Evolutionary conservation across 352 stramenopile genomes (phyloP).

Genomic region (Phytopythium boreale): DNA sequence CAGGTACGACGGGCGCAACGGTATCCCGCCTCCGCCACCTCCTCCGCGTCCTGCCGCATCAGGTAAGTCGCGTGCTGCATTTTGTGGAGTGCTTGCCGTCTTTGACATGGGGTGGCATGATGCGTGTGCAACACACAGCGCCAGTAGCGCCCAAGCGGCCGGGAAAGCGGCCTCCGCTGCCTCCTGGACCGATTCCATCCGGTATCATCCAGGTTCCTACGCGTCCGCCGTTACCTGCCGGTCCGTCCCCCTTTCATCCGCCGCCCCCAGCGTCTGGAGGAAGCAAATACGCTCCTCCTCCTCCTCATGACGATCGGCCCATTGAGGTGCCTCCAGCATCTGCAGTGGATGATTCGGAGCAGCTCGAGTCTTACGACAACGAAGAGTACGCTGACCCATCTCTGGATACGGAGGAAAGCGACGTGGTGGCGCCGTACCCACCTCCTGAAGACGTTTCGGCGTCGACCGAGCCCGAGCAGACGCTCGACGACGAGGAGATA

Average conservation of each 20-base stretch:
- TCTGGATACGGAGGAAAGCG: constrained; percentile 12
- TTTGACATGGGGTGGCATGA: neutral
- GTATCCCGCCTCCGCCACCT: neutral
- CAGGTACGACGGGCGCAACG: neutral
- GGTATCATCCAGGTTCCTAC: constrained; percentile 57
- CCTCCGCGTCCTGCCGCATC: constrained; percentile 4
- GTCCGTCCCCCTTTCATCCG: constrained; percentile 27
- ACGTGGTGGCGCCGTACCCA: constrained; percentile 40
- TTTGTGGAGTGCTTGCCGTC: neutral
- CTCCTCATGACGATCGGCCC: constrained; percentile 11
- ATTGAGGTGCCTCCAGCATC: neutral
- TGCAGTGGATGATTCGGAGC: neutral
- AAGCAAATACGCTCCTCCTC: constrained; percentile 10
- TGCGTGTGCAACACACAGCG: neutral
- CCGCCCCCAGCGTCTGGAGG: constrained; percentile 31
- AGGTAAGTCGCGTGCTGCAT: neutral
- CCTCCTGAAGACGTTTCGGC: constrained; percentile 2
- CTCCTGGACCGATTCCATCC: constrained; percentile 45
- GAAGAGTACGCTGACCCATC: neutral
- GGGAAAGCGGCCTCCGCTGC: constrained; percentile 63
- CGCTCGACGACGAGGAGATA: constrained; percentile 28
- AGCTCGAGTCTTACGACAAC: neutral
- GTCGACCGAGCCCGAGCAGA: constrained; percentile 8
- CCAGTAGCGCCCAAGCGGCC: constrained; percentile 22
- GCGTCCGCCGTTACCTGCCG: constrained; percentile 51